These are phyloP conservation scores for Aspergillus latus DNA, from an alignment of 2,329 filamentous ascomycete species.

Conservation along the genomic window DNA sequence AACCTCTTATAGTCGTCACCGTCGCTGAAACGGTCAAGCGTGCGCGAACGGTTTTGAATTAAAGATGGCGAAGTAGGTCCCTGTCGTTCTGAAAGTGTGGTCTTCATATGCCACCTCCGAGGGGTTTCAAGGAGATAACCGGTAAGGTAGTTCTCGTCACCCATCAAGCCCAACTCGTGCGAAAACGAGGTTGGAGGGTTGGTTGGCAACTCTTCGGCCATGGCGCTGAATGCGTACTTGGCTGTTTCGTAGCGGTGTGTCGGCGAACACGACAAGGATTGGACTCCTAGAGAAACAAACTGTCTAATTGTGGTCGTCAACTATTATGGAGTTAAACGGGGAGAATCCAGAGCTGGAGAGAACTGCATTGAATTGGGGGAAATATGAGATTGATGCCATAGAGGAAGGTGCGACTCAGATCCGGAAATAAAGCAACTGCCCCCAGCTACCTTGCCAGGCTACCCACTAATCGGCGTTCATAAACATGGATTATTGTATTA, in stretches of 20 bases:
- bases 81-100: neutral
- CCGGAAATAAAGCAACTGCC: constrained; percentile 1
- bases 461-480: too few species aligned
- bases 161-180: neutral
- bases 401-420: constrained; percentile 11
- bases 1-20: neutral
- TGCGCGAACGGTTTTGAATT: neutral
- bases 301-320: neutral
- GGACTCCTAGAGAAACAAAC: neutral
- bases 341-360: neutral
- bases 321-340: neutral
- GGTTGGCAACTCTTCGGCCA: neutral
- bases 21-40: neutral
- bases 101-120: neutral
- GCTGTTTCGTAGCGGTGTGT: neutral
- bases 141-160: neutral
- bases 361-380: constrained; percentile 1
- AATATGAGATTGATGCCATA: neutral
- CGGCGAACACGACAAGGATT: neutral
- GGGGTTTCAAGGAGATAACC: neutral
- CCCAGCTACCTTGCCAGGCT: neutral
- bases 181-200: neutral
- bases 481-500: neutral
- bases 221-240: neutral
- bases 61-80: neutral